Percentiles rank a stretch among this genome's conserved stretches.
phyloP scores from a whole-genome alignment of 129 eudicot species.

The Tanacetum coccineum region DNA sequence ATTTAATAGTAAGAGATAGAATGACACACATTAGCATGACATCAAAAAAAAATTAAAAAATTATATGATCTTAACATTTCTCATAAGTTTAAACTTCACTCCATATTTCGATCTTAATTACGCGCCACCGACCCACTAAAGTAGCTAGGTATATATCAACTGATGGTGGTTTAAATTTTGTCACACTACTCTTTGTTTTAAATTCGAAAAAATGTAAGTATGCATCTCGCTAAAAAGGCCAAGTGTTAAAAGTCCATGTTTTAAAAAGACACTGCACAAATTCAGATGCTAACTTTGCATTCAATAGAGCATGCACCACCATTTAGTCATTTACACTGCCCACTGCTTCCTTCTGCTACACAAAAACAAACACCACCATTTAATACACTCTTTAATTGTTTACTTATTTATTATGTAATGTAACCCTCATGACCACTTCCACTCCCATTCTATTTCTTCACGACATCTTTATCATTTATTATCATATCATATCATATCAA shows the following conservation, averaged over 20 bases:
- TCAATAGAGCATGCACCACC: constrained; percentile 14
- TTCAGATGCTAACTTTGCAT: constrained; percentile 28
- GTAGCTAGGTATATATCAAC: too few relatives aligned
- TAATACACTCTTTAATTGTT: neutral
- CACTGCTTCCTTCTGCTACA: constrained; percentile 27
- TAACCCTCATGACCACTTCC: constrained; percentile 27
- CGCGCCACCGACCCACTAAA: too few relatives aligned
- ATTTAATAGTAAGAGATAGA: too few relatives aligned
- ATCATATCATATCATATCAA: neutral
- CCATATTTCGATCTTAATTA: too few relatives aligned
- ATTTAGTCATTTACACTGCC: constrained; percentile 22
- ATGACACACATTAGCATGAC: too few relatives aligned
- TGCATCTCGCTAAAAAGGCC: neutral
- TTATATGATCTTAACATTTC: too few relatives aligned
- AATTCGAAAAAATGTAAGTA: neutral
- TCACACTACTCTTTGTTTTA: neutral
- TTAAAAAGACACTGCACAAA: constrained; percentile 15
- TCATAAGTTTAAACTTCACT: too few relatives aligned
- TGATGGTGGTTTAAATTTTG: neutral
- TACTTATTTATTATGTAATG: constrained; percentile 1
- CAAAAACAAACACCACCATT: constrained; percentile 22
- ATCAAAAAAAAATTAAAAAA: too few relatives aligned
- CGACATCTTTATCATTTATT: constrained; percentile 14
- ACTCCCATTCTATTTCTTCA: constrained; percentile 7
- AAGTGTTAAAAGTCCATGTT: constrained; percentile 20